Evolutionary conservation across 495 filamentous ascomycete species (phyloP), one percentile per base, ranked within the genome.

Genomic region (Lindgomyces ingoldianus): DNA sequence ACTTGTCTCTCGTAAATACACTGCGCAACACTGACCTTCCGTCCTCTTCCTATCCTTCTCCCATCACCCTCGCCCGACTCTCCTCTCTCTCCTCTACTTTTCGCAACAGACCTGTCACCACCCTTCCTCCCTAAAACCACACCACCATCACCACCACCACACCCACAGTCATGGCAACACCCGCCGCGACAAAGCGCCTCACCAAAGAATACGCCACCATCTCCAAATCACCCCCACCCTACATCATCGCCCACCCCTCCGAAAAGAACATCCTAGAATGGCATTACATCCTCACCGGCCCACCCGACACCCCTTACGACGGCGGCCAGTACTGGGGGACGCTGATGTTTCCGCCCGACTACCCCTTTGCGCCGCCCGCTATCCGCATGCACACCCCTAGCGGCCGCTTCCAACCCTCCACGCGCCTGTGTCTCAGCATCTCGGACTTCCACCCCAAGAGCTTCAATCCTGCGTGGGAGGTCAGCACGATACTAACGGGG

Each of bases 391-490:
- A 98, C 79, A 98, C 94, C 0, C 94, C 94, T 41, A 92, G 88
- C 25, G 94, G 93, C 65, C 88, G 93, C 74, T 98, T 98, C 79
- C 91, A 96, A 73, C 91, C 92, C 10, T 91, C 87, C 1, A 91
- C 90, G 10, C 87, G 95, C 19, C 86, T 98, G 18, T 98, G 95
- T 70, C 89, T 98, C 57, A 91, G 88, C 74, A 98, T 98, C 70
- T 90, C 86, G 64, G 94, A 98, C 74, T 98, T 98, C 77, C 94
- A 98, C 74, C 94, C 94, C 0, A 92, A 93, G 70, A 93, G 89
- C 41, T 98, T 98, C 82, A 98, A 98, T 73, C 94, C 94, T 10
- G 93, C 94, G n/a, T 98, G 94, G 94, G 91, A 96, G 69, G 94
- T 98, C 11, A 91, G 87, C 45, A 98, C 94, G 2, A 98, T 98